Evolutionary conservation across 2,329 filamentous ascomycete species (phyloP).

Genomic region (Beauveria pseudobassiana): DNA sequence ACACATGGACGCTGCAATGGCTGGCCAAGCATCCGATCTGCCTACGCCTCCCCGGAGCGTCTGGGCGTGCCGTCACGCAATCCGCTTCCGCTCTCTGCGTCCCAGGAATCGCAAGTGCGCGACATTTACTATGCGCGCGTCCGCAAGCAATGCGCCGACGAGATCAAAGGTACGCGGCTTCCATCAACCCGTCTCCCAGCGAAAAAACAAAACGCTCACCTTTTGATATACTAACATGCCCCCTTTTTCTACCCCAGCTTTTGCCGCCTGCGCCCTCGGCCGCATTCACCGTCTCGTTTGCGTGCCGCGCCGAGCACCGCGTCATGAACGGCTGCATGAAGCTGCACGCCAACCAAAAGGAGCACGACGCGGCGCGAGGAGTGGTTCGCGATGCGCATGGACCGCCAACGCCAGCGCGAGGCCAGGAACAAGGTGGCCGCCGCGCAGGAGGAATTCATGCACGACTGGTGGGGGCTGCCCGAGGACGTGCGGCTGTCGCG

Average conservation of each 20-base stretch:
- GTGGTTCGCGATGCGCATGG: constrained; percentile 76
- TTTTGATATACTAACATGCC: too few relatives aligned
- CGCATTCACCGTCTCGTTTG: constrained; percentile 78
- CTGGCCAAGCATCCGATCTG: constrained; percentile 16
- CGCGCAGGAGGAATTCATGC: constrained; percentile 57
- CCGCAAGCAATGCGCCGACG: constrained; percentile 63
- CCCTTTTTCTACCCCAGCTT: constrained; percentile 49
- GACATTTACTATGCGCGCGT: constrained; percentile 77
- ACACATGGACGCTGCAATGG: constrained; percentile 24
- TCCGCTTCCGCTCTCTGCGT: constrained; percentile 73
- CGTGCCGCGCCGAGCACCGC: constrained; percentile 70
- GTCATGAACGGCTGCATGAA: constrained; percentile 95
- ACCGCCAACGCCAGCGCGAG: constrained; percentile 61
- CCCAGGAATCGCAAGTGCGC: constrained; percentile 74
- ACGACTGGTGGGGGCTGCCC: constrained; percentile 61
- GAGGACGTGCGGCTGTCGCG: constrained; percentile 45
- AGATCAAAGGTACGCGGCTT: constrained; percentile 59
- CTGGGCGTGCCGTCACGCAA: constrained; percentile 56
- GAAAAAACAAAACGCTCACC: too few relatives aligned
- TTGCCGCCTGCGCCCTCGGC: constrained; percentile 80
- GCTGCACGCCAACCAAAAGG: constrained; percentile 70
- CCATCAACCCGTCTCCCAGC: not conserved
- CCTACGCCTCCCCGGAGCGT: constrained; percentile 24
- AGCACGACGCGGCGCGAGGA: constrained; percentile 89
- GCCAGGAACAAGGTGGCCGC: constrained; percentile 50